Percentiles rank a stretch among this genome's conserved stretches.
Conservation (phyloP, 371 early-diverging fungal species). For the Funneliformis caledonium region DNA sequence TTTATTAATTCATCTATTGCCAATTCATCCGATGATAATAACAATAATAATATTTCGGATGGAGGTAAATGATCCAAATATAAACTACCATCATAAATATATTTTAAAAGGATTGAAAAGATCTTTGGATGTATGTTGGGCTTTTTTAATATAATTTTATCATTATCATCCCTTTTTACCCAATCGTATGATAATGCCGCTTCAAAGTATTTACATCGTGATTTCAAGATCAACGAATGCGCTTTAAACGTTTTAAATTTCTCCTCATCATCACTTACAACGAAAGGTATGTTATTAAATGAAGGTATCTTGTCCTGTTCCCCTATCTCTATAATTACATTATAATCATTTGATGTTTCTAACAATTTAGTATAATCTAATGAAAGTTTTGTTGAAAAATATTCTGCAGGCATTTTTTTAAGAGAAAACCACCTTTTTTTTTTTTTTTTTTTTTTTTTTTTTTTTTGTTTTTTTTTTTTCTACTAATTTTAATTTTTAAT, state of each 20-base stretch:
- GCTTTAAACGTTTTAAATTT: conserved; percentile 25
- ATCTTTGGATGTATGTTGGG: conserved; percentile 27
- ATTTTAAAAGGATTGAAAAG: conserved; percentile 27
- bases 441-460: no score
- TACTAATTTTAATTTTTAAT: no score
- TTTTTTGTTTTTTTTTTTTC: no score
- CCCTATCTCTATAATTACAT: conserved; percentile 22
- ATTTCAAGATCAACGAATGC: conserved; percentile 17
- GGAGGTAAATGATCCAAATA: background rate
- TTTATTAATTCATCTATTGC: background rate
- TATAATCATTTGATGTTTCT: conserved; percentile 6
- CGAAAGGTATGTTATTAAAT: background rate
- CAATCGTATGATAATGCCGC: conserved; percentile 20
- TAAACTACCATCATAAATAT: conserved; percentile 18
- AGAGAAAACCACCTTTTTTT: background rate
- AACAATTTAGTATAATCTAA: conserved; percentile 10
- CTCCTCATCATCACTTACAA: background rate
- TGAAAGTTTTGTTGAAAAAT: background rate
- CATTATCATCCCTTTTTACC: conserved; percentile 11
- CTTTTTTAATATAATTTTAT: conserved; percentile 1
- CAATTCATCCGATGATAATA: conserved; percentile 14
- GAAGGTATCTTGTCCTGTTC: background rate
- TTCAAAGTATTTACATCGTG: conserved; percentile 20
- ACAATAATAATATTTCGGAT: background rate
- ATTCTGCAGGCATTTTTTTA: background rate